Evolutionary conservation across 192 early-diverging fungal genomes (phyloP).

Genomic region (Geosiphon pyriformis): DNA sequence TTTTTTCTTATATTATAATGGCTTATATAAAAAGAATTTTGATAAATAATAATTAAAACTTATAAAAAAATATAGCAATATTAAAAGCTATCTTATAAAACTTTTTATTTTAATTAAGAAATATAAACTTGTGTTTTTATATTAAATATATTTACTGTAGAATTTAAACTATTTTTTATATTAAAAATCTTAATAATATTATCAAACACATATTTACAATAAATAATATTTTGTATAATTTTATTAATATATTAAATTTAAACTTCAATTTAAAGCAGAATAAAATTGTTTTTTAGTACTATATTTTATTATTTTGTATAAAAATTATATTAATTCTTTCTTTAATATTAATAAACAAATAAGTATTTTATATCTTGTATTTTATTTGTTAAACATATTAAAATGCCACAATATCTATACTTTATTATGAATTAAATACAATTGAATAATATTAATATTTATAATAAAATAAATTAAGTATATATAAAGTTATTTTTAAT

Average conservation of each 20-base stretch:
- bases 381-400: background rate
- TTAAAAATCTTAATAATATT: no score
- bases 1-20: background rate
- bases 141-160: no score
- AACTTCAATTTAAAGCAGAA: background rate
- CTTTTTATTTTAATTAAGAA: no score
- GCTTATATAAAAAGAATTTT: background rate
- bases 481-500: no score
- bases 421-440: background rate
- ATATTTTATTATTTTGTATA: background rate
- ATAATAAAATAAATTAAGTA: no score
- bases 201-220: no score
- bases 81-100: no score
- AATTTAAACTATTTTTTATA: no score
- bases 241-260: background rate
- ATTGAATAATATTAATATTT: background rate
- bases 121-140: no score
- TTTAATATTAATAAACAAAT: background rate
- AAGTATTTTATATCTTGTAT: background rate
- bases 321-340: background rate
- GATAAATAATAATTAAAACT: no score
- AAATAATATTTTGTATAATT: background rate
- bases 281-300: conserved; percentile 6
- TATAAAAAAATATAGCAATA: no score
- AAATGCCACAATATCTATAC: conserved; percentile 2